These are phyloP conservation scores for Scleromitrula shiraiana DNA, from an alignment of 2,329 filamentous ascomycete genomes.

Conservation along the genomic window DNA sequence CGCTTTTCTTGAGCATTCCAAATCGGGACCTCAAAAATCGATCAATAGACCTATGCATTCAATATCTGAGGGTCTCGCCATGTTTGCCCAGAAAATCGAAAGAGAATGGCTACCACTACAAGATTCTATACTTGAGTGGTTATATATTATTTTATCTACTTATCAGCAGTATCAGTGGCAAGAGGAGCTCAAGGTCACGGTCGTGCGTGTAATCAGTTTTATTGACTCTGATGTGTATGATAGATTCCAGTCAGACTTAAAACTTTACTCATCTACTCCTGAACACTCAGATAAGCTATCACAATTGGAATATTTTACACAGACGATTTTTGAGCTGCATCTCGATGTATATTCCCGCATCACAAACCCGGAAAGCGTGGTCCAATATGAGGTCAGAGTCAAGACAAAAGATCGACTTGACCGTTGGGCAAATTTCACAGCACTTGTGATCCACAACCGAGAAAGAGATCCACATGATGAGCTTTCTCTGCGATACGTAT, in stretches of 20 bases:
- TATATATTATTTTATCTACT: constrained; percentile 40
- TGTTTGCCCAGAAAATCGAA: constrained; percentile 44
- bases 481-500: constrained; percentile 53
- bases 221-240: constrained; percentile 45
- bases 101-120: constrained; percentile 44
- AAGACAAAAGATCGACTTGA: constrained; percentile 50
- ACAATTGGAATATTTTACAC: constrained; percentile 41
- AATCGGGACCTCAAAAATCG: constrained; percentile 44
- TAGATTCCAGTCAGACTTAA: constrained; percentile 38
- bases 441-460: constrained; percentile 38
- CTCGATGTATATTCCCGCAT: constrained; percentile 58
- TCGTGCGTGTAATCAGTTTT: constrained; percentile 43
- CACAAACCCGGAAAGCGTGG: constrained; percentile 50
- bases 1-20: constrained; percentile 57
- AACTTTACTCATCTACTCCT: constrained; percentile 13
- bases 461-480: constrained; percentile 26
- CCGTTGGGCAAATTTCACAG: constrained; percentile 51
- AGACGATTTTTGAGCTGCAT: constrained; percentile 59
- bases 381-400: constrained; percentile 41
- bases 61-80: constrained; percentile 43
- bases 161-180: constrained; percentile 51
- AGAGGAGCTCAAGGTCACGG: constrained; percentile 46
- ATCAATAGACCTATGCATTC: constrained; percentile 38
- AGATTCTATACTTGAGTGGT: constrained; percentile 53
- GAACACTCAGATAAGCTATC: constrained; percentile 27